Evolutionary conservation across 306 rosid genomes (phyloP), one percentile per base, ranked within the genome.

Genomic region (Albizia julibrissin): DNA sequence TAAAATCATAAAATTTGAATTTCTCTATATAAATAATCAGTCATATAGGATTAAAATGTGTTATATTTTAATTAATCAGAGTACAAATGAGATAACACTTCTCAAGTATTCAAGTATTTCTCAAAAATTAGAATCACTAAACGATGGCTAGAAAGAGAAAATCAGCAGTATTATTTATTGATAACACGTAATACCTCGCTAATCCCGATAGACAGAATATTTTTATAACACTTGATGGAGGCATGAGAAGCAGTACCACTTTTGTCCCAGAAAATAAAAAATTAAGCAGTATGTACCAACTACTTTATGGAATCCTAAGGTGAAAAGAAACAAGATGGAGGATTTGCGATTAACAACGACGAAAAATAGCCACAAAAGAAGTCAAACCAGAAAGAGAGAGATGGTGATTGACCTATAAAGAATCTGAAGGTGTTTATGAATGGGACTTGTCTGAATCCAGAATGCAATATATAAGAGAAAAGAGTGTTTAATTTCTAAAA

Each of bases 351-450:
- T 27, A 70, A 61, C 13, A 24, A 39, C 50, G 10, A 27, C 5
- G 44, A 67, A 72, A 50, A 77, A 82, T 8, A 82, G 29, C 10
- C 64, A 64, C 50, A 79, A 19, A 50, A 15, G 47, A 66, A 71
- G 82, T 70, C 86, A 79, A 79, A 69, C 68, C 44, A 69, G 81
- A 82, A 79, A 80, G 77, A 33, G 70, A 75, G 33, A 8, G 82
- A 75, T 50, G 27, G 76, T 24, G 56, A 83, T 62, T 79, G 76
- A 70, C 89, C 68, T 46, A 14, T 27, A 27, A 3, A 21, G 67
- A 56, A 26, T 24, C 39, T 71, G 39, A 27, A 47, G 42, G 3
- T 72, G 67, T 72, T 49, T 46, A 3, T 27, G 76, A 13, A n/a
- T 19, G 13, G 12, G 24, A 72, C 22, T 1, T 44, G 19, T 71